These are phyloP conservation scores for Schizosaccharomyces cryophilus DNA, from an alignment of 805 yeast genomes.

Conservation along the genomic window DNA sequence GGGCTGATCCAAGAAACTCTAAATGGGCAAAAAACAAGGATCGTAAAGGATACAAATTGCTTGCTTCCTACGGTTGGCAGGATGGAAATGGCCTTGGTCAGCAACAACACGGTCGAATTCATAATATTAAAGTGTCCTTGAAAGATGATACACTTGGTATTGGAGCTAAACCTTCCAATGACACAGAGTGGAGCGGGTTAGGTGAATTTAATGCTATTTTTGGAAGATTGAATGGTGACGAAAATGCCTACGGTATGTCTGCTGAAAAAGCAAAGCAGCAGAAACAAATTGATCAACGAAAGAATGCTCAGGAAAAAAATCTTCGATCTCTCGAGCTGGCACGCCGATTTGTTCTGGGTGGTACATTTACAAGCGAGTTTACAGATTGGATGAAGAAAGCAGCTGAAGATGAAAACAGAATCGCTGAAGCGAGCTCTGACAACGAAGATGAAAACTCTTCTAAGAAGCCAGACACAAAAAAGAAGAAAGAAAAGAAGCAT, in stretches of 20 bases:
- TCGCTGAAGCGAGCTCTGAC: background rate
- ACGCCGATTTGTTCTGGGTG: constrained; percentile 69
- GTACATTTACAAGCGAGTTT: constrained; percentile 49
- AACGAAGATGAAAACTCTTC: background rate
- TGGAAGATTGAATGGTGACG: constrained; percentile 65
- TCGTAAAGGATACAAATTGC: constrained; percentile 67
- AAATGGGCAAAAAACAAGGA: constrained; percentile 64
- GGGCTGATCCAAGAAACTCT: constrained; percentile 78
- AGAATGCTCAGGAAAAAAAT: constrained; percentile 18
- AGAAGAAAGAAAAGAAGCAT: constrained; percentile 7
- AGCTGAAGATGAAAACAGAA: constrained; percentile 7
- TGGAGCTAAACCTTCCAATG: constrained; percentile 51
- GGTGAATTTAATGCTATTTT: constrained; percentile 78
- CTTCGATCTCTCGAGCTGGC: constrained; percentile 33
- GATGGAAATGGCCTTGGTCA: constrained; percentile 76
- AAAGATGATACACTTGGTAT: constrained; percentile 68
- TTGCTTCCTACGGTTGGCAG: constrained; percentile 66
- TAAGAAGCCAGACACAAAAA: background rate
- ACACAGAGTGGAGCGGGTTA: constrained; percentile 56
- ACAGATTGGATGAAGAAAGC: background rate
- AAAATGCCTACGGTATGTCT: background rate
- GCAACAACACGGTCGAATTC: constrained; percentile 8
- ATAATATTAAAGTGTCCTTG: constrained; percentile 46
- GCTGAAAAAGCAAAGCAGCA: background rate
- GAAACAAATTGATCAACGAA: background rate